These are phyloP conservation scores for Hanseniaspora jakobsenii DNA, from an alignment of 805 yeast species.

Conservation along the genomic window DNA sequence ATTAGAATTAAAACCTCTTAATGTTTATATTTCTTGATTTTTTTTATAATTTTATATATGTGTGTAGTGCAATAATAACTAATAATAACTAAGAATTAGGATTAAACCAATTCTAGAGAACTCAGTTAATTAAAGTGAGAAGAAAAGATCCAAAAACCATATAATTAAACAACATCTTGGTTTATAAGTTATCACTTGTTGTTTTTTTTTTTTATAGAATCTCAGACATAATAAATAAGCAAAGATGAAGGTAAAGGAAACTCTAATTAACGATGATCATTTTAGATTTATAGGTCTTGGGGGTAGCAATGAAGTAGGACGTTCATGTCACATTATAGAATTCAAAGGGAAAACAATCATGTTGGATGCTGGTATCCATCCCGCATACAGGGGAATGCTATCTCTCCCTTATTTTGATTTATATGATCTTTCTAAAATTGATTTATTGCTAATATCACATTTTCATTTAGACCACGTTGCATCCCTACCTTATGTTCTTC, in stretches of 20 bases:
- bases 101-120: too few species aligned
- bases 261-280: conserved; percentile 24
- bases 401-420: conserved; percentile 94
- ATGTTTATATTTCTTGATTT: too few species aligned
- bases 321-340: conserved; percentile 86
- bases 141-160: too few species aligned
- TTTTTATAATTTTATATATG: too few species aligned
- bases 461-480: conserved; percentile 98
- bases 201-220: too few species aligned
- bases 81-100: too few species aligned
- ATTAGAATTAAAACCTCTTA: too few species aligned
- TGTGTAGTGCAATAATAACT: too few species aligned
- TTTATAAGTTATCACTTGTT: too few species aligned
- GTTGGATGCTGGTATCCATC: conserved; percentile 98
- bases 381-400: conserved; percentile 80
- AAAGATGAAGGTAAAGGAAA: conserved; percentile 1
- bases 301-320: conserved; percentile 96
- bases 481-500: conserved; percentile 94
- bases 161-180: too few species aligned
- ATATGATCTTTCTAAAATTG: conserved; percentile 78
- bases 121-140: too few species aligned
- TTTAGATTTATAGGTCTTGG: conserved; percentile 80
- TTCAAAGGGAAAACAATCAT: conserved; percentile 89
- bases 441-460: conserved; percentile 77
- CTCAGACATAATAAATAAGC: too few species aligned